A percentile compares a stretch with the other conserved stretches of the same genome.
These are phyloP conservation scores for Oidium heveae DNA, from an alignment of 2,329 filamentous ascomycete genomes.

Conservation along the genomic window DNA sequence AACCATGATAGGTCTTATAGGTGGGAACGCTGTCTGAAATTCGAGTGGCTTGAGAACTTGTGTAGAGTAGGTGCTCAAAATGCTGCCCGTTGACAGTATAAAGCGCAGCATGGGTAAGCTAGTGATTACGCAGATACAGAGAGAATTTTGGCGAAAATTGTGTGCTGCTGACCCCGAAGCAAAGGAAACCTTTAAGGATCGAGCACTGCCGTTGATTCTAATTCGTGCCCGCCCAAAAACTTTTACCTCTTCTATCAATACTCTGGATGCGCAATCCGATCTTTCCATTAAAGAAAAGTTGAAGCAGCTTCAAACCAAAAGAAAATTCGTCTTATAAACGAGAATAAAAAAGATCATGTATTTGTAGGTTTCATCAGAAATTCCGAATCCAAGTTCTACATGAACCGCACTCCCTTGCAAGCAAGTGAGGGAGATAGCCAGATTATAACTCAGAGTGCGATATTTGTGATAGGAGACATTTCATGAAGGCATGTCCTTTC, in stretches of 20 bases:
- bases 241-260: background rate
- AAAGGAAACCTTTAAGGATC: background rate
- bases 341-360: background rate
- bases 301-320: background rate
- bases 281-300: background rate
- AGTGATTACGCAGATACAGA: no score
- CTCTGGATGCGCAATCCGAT: background rate
- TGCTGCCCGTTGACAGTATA: no score
- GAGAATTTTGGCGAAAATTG: background rate
- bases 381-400: background rate
- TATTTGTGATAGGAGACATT: background rate
- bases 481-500: background rate
- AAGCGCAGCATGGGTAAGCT: no score
- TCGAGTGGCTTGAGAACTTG: no score
- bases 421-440: background rate
- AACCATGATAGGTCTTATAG: no score
- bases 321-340: background rate
- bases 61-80: no score
- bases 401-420: background rate
- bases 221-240: background rate
- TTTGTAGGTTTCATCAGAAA: background rate
- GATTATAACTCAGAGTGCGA: background rate
- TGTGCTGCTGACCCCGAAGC: background rate
- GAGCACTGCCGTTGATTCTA: background rate
- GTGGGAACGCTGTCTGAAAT: no score